Conservation (phyloP, 352 stramenopile species). For the Pythium periplocum region DNA sequence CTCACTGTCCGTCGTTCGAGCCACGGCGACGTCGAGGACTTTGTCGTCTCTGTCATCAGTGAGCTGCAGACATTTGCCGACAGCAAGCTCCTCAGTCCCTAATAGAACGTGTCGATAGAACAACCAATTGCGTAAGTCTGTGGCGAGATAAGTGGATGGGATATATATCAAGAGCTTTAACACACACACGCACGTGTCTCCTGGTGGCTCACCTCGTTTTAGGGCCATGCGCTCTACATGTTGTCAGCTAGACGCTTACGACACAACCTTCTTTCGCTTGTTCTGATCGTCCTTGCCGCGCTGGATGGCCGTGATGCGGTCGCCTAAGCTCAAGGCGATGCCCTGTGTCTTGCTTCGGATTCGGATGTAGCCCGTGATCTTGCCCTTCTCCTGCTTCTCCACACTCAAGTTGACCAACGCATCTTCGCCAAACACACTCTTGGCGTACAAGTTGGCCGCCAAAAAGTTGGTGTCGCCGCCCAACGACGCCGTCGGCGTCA, state of each 20-base stretch:
- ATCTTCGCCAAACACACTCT: conserved; percentile 96
- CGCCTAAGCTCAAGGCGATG: conserved; percentile 98
- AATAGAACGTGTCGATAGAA: too few species aligned
- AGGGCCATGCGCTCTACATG: too few species aligned
- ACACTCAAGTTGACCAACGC: conserved; percentile 99
- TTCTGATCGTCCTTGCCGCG: conserved; percentile 78
- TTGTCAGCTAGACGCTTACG: conserved; percentile 20
- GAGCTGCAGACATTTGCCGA: too few species aligned
- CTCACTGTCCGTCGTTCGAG: conserved; percentile 7
- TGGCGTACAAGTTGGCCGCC: conserved; percentile 91
- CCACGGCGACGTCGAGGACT: background rate
- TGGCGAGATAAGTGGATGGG: too few species aligned
- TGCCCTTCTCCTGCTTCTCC: conserved; percentile 97
- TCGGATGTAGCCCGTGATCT: conserved; percentile 97
- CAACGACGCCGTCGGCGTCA: conserved; percentile 92
- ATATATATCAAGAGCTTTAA: too few species aligned
- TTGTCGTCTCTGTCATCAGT: too few species aligned
- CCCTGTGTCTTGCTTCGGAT: conserved; percentile 99
- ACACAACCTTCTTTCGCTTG: conserved; percentile 79
- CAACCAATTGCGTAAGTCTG: too few species aligned
- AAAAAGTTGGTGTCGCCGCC: conserved; percentile 91
- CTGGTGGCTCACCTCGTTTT: too few species aligned
- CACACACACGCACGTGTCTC: too few species aligned
- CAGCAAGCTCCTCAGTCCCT: too few species aligned
- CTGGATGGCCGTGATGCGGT: conserved; percentile 98